Conservation (phyloP, 2,329 filamentous ascomycete species). For the Pseudophaeomoniella oleicola region DNA sequence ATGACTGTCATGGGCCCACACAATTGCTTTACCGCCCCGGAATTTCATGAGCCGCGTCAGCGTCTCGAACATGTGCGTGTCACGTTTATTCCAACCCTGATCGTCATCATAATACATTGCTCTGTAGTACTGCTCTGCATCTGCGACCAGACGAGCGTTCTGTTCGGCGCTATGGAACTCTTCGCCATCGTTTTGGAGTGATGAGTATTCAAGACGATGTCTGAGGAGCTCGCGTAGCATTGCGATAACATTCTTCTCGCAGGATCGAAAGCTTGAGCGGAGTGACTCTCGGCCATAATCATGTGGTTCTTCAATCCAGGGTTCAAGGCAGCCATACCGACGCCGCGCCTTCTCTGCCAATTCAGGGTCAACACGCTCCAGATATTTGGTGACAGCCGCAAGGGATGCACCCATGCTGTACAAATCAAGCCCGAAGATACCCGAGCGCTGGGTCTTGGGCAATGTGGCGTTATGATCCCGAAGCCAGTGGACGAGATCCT, state of each 20-base stretch:
- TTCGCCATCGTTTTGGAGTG: slow-evolving; percentile 23
- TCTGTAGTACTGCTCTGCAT: slow-evolving; percentile 39
- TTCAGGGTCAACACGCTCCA: slow-evolving; percentile 29
- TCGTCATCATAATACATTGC: slow-evolving; percentile 37
- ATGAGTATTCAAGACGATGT: slow-evolving; percentile 26
- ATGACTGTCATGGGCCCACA: slow-evolving; percentile 42
- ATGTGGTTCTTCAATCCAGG: slow-evolving; percentile 35
- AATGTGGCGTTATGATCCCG: slow-evolving; percentile 25
- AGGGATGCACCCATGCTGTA: slow-evolving; percentile 35
- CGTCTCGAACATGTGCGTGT: slow-evolving; percentile 37
- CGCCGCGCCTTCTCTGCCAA: slow-evolving; percentile 28
- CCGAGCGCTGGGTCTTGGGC: slow-evolving; percentile 17
- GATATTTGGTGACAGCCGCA: slow-evolving; percentile 31
- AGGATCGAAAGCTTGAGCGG: slow-evolving; percentile 23
- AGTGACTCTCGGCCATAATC: slow-evolving; percentile 31
- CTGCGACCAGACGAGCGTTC: slow-evolving; percentile 34
- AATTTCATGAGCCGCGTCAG: slow-evolving; percentile 28
- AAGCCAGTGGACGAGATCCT: slow-evolving; percentile 38
- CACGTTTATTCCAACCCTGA: slow-evolving; percentile 36
- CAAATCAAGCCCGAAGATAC: slow-evolving; percentile 38
- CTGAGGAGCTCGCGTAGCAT: slow-evolving; percentile 31
- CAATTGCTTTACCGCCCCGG: slow-evolving; percentile 29
- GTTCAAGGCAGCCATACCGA: slow-evolving; percentile 31
- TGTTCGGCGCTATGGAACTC: slow-evolving; percentile 35
- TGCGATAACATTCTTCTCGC: slow-evolving; percentile 28